Evolutionary conservation across 1,139 yeast species (phyloP), one percentile per base, ranked within the genome.

Genomic region (Scheffersomyces illinoinensis): DNA sequence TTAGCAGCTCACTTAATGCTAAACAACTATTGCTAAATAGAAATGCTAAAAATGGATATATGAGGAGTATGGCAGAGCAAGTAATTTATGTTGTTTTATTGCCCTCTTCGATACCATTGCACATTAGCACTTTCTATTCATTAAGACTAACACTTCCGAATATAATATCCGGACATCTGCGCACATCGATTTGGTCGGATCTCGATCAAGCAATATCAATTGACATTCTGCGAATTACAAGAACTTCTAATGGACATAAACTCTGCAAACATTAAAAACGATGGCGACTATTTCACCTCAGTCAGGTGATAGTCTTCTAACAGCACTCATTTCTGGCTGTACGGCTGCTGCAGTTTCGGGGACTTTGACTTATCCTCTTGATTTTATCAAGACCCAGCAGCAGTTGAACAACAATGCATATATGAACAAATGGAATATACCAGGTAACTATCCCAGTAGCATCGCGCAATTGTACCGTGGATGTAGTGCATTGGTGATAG

Each of bases 281-380:
- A 33, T 33, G 43, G 17, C 43, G 43, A 33, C 43, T 33, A 33
- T 17, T 33, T 33, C 43, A 33, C 43, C 43, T 33, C 43, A 33
- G 17, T 10, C 43, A 17, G 72, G 74, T 26, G 81, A 75, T 52
- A 77, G 71, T 59, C 70, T 85, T 19, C 67, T 85, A 33, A 87
- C 91, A 7, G 91, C 95, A 0, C 79, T 90, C 58, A 79, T 89
- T 3, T 89, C 96, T 1, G 97, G 97, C 21, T 83, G 88, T 53
- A 79, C 88, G 1, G 93, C 97, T 0, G 91, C 93, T 0, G 83
- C 89, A 1, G 85, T 85, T 1, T 88, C 92, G 56, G 87, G 96
- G 1, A 81, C 88, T 0, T 66, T 88, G 19, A 89, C 97, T 0
- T 92, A 91, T 69, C 98, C 98, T 0, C 84, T 93, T 64, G 98